phyloP scores from a whole-genome alignment of 257 asterid species.

The Nicotiana obtusifolia region DNA sequence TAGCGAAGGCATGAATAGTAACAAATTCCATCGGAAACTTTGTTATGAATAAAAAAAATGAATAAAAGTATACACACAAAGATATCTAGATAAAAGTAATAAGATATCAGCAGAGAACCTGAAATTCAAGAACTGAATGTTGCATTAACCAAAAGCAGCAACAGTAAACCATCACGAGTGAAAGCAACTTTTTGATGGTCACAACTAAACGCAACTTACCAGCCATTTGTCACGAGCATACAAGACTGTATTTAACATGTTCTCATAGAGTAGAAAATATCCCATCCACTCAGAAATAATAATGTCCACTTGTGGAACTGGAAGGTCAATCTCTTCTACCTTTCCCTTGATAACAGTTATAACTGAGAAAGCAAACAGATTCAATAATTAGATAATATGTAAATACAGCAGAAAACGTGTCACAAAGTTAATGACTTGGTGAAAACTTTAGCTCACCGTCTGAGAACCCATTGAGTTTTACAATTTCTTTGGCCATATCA shows the following conservation, averaged over 20 bases:
- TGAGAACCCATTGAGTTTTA: slow-evolving; percentile 64
- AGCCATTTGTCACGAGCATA: slow-evolving; percentile 96
- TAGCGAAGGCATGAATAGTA: background rate
- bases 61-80: background rate
- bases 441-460: slow-evolving; percentile 36
- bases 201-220: slow-evolving; percentile 32
- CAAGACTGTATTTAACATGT: slow-evolving; percentile 79
- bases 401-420: background rate
- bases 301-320: slow-evolving; percentile 80
- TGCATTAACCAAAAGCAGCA: background rate
- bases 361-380: slow-evolving; percentile 34
- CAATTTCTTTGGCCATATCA: slow-evolving; percentile 71
- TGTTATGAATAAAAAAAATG: background rate
- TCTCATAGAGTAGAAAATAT: slow-evolving; percentile 77
- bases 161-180: background rate
- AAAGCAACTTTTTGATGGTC: background rate
- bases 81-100: background rate
- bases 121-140: background rate
- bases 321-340: slow-evolving; percentile 93
- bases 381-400: background rate
- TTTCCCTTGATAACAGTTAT: slow-evolving; percentile 86
- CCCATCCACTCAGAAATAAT: slow-evolving; percentile 99
- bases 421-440: background rate
- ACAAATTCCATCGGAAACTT: background rate
- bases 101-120: background rate